Conservation (phyloP, 176 grass and related monocot genomes). For the Lolium rigidum region DNA sequence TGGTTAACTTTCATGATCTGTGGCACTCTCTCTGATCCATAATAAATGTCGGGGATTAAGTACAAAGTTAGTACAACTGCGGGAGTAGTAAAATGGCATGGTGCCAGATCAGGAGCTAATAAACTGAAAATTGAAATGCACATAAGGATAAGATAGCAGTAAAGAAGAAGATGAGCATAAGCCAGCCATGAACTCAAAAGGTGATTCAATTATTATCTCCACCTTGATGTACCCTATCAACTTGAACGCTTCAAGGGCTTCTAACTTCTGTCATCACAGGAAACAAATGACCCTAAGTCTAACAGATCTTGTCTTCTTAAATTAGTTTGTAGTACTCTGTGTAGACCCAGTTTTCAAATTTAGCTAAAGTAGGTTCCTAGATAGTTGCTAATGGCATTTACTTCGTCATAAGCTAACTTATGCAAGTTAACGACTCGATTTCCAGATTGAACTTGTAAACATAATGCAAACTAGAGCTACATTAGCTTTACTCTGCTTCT, state of each 20-base stretch:
- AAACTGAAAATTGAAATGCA: conserved; percentile 31
- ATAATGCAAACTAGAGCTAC: conserved; percentile 13
- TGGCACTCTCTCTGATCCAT: neutral
- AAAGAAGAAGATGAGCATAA: conserved; percentile 13
- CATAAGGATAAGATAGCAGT: conserved; percentile 26
- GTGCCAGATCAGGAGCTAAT: conserved; percentile 36
- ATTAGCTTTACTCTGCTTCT: conserved; percentile 31
- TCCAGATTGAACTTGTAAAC: conserved; percentile 26
- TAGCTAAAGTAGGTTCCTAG: conserved; percentile 32
- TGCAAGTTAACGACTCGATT: conserved; percentile 24
- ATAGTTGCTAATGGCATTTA: conserved; percentile 31
- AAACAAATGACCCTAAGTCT: conserved; percentile 35
- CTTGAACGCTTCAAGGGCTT: conserved; percentile 18
- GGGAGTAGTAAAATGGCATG: conserved; percentile 25
- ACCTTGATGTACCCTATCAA: conserved; percentile 27
- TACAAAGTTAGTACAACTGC: no score
- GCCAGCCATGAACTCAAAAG: conserved; percentile 28
- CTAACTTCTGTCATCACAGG: conserved; percentile 30
- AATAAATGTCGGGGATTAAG: no score
- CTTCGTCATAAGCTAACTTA: conserved; percentile 20
- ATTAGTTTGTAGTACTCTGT: conserved; percentile 37
- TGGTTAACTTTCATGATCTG: neutral
- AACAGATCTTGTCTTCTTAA: conserved; percentile 29
- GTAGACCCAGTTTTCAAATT: conserved; percentile 28
- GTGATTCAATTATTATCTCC: conserved; percentile 40